phyloP scores from a whole-genome alignment of 164 flowering plant genomes.

The Berberis thunbergii region DNA sequence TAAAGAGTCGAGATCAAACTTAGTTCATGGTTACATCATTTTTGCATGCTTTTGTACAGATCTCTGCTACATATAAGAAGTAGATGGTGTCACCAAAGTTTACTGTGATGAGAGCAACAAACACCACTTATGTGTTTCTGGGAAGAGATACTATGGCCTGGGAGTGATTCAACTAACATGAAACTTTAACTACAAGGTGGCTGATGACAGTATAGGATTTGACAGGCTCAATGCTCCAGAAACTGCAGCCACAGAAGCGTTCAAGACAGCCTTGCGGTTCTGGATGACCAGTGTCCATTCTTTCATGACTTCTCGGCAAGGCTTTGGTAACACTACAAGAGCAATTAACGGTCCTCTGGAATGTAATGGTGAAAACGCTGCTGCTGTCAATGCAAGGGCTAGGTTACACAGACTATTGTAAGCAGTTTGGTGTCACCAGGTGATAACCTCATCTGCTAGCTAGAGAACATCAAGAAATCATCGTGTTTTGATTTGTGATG shows the following conservation, averaged over 20 bases:
- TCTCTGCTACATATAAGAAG: slow-evolving; percentile 34
- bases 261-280: slow-evolving; percentile 34
- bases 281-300: slow-evolving; percentile 36
- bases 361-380: slow-evolving; percentile 18
- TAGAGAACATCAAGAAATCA: neutral
- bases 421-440: slow-evolving; percentile 21
- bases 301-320: no score
- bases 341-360: no score
- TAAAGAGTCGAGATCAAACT: neutral
- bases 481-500: no score
- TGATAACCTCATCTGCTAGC: slow-evolving; percentile 25
- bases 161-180: no score
- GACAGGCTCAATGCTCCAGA: slow-evolving; percentile 26
- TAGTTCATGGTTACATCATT: neutral
- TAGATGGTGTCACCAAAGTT: slow-evolving; percentile 20
- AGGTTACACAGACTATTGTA: slow-evolving; percentile 17
- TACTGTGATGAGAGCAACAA: slow-evolving; percentile 23
- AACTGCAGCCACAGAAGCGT: slow-evolving; percentile 28
- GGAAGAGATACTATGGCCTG: slow-evolving; percentile 24
- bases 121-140: slow-evolving; percentile 22
- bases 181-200: no score
- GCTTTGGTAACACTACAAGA: no score
- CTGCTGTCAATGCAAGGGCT: slow-evolving; percentile 15
- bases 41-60: slow-evolving; percentile 12
- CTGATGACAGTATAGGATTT: no score